These are phyloP conservation scores for Asclepias syriaca DNA, from an alignment of 257 asterid species.

Conservation along the genomic window DNA sequence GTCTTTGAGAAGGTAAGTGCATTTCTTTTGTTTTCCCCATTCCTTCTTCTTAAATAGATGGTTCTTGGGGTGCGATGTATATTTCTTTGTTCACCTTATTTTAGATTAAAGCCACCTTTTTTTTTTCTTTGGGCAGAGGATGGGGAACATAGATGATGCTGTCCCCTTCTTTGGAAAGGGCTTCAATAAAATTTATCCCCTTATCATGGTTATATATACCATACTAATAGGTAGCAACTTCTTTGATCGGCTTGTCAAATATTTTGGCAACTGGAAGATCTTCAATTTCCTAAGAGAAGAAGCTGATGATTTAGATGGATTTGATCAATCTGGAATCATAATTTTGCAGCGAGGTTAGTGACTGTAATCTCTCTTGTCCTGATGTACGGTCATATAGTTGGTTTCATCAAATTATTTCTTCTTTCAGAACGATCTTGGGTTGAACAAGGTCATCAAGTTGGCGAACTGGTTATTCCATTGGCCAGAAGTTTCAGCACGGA, in stretches of 20 bases:
- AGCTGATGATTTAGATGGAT: slow-evolving; percentile 62
- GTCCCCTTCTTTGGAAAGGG: slow-evolving; percentile 83
- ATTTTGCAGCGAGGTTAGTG: slow-evolving; percentile 58
- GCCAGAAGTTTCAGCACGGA: slow-evolving; percentile 64
- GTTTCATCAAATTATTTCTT: neutral
- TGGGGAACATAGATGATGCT: slow-evolving; percentile 85
- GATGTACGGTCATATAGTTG: neutral
- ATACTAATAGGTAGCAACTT: slow-evolving; percentile 58
- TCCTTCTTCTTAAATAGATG: neutral
- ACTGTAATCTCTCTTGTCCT: neutral
- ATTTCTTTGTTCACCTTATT: neutral
- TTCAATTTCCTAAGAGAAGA: slow-evolving; percentile 51
- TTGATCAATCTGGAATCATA: slow-evolving; percentile 60
- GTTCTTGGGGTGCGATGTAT: neutral
- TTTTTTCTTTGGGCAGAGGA: slow-evolving; percentile 41
- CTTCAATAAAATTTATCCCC: slow-evolving; percentile 73
- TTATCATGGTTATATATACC: slow-evolving; percentile 71
- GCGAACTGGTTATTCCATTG: slow-evolving; percentile 71
- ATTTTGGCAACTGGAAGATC: slow-evolving; percentile 70
- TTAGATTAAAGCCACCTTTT: neutral
- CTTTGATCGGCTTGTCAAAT: slow-evolving; percentile 45
- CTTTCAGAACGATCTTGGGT: slow-evolving; percentile 63
- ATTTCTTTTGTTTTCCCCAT: neutral
- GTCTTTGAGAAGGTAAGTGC: slow-evolving; percentile 55
- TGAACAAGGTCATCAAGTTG: slow-evolving; percentile 69